phyloP scores from a whole-genome alignment of 2,329 filamentous ascomycete species.

The Ambrosiella xylebori region DNA sequence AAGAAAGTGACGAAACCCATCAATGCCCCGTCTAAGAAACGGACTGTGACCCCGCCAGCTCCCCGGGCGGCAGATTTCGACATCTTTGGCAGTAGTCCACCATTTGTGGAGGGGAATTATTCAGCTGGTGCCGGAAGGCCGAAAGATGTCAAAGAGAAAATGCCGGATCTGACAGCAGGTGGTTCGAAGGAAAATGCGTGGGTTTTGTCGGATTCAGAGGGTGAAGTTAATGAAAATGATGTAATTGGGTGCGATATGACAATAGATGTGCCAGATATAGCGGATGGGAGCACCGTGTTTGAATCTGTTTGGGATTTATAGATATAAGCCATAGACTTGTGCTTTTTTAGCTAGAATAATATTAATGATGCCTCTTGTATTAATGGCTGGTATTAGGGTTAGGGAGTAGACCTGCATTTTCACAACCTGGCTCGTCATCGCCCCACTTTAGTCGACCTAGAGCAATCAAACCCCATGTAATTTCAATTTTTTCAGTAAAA shows the following conservation, averaged over 20 bases:
- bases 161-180: no score
- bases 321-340: background rate
- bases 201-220: background rate
- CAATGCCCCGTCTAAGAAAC: background rate
- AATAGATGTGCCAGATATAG: background rate
- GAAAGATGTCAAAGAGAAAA: background rate
- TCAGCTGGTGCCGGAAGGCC: background rate
- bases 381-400: background rate
- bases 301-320: background rate
- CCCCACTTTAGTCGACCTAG: background rate
- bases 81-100: constrained; percentile 10
- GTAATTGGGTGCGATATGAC: background rate
- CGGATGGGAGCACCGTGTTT: background rate
- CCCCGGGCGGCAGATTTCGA: constrained; percentile 5
- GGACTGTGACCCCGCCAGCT: constrained; percentile 1
- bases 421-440: background rate
- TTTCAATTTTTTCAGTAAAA: background rate
- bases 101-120: background rate
- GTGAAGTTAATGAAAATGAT: background rate
- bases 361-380: no score
- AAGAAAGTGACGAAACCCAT: background rate
- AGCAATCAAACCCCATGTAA: background rate
- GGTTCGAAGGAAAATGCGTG: background rate
- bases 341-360: no score
- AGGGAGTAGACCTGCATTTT: background rate